A percentile compares a stretch with the other conserved stretches of the same genome.
Evolutionary conservation across 768 basidiomycete genomes (phyloP).

Genomic region (Pholiota conissans): DNA sequence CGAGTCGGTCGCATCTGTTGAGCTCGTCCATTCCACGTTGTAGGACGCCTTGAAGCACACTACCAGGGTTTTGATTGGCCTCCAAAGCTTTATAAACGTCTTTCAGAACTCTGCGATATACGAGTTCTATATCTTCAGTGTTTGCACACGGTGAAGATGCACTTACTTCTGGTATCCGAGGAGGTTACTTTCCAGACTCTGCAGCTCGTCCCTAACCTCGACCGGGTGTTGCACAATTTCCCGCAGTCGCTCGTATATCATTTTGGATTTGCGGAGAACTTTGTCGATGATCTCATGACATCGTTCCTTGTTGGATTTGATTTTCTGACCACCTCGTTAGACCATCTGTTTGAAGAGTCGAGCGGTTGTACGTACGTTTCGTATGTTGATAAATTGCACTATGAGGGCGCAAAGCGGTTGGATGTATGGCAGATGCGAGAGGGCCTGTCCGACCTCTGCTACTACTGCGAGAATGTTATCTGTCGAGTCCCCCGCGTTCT

Average conservation of each 20-base stretch:
- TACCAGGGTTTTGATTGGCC: not conserved
- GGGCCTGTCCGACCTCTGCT: not conserved
- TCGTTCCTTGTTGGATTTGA: not conserved
- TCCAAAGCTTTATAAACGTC: not conserved
- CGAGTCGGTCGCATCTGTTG: slow-evolving; percentile 2
- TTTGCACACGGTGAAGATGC: not conserved
- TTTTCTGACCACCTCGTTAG: not conserved
- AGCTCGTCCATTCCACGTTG: not conserved
- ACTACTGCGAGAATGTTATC: not conserved
- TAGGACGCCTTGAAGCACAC: not conserved
- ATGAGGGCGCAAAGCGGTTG: not conserved
- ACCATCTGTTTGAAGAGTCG: not conserved
- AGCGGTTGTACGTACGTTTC: not conserved
- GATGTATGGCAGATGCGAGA: slow-evolving; percentile 2
- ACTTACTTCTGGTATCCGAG: not conserved
- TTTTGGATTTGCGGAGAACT: slow-evolving; percentile 1
- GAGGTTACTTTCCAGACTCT: not conserved
- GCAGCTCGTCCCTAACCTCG: not conserved
- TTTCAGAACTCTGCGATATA: not conserved
- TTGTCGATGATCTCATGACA: slow-evolving; percentile 6
- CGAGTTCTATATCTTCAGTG: not conserved
- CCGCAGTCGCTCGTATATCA: not conserved
- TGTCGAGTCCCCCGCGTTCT: not conserved
- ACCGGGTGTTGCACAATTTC: not conserved
- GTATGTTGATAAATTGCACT: not conserved